Base-by-base conservation (phyloP, 345 rosid genomes). In the Viola odorata region DNA sequence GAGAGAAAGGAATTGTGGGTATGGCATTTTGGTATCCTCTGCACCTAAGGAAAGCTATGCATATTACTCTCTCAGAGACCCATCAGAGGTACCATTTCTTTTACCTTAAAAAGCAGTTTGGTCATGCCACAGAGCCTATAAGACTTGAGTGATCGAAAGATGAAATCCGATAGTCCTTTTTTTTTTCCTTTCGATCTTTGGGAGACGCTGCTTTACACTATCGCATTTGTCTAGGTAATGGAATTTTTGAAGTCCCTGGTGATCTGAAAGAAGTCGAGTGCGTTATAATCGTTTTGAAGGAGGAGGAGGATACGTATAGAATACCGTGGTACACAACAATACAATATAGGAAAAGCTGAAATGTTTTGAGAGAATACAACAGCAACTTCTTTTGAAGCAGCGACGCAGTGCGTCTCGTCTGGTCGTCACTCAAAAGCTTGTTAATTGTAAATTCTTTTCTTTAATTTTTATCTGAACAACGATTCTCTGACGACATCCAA, bases 21-120 rank as follows among this genome's bases (percentile, higher is more conserved):
- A 65, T 73, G 96, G 99, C 59, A 84, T 94, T 70, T 60, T 94
- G 64, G 99, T 94, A 55, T 85, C 97, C 12, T 75, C 94, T 10
- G 59, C 63, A 16, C 97, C 96, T 3, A 94, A 90, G 81, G 91
- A 87, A 61, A 87, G 84, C 70, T 78, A 74, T 61, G 99, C 99
- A 39, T 77, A 64, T 76, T 94, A 83, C 78, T 94, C 97, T 8
- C 87, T 94, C 6, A 78, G 83, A 64, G 90, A 94, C 37, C 90
- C 99, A 12, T 79, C 88, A 47, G 95, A 90, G 96, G 99, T 90
- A 80, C 8, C 3, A 7, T n/a, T 53, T 47, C 3, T 8, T 8
- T 17, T 41, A 5, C 37, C 4, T 45, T 23, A 4, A 15, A 8
- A 12, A 13, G 4, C 41, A 13, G 16, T 52, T 37, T 41, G 12